A percentile compares a stretch with the other conserved stretches of the same genome.
Evolutionary conservation across 2,329 filamentous ascomycete species (phyloP).

Genomic region (Penicillium sp.): DNA sequence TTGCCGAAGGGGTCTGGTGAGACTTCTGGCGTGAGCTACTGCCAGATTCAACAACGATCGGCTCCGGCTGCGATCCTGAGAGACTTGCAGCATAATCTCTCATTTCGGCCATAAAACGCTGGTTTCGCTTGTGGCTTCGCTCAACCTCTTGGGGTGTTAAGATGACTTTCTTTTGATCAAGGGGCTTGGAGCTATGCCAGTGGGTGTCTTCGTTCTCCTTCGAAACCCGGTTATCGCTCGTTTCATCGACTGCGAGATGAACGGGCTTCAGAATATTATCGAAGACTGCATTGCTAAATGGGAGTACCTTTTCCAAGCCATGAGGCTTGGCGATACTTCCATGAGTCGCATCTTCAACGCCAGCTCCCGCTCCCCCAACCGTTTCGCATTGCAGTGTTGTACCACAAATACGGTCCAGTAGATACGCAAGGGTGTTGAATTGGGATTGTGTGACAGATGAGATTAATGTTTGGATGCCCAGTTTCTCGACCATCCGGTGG

Average conservation of each 20-base stretch:
- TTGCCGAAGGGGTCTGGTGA: neutral
- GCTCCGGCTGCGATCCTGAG: constrained; percentile 38
- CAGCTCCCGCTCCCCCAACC: neutral
- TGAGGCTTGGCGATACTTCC: neutral
- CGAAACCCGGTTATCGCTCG: constrained; percentile 9
- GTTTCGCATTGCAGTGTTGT: neutral
- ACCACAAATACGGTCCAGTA: constrained; percentile 5
- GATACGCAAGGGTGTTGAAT: constrained; percentile 12
- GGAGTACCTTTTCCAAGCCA: constrained; percentile 10
- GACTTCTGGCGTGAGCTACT: neutral
- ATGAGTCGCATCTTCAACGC: neutral
- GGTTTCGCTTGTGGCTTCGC: constrained; percentile 47
- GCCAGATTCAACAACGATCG: constrained; percentile 5
- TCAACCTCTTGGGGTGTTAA: constrained; percentile 9
- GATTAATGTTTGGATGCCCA: neutral
- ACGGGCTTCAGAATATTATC: constrained; percentile 28
- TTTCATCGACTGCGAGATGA: constrained; percentile 17
- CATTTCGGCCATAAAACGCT: constrained; percentile 67
- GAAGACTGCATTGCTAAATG: constrained; percentile 30
- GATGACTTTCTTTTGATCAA: constrained; percentile 24
- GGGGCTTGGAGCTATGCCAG: constrained; percentile 35
- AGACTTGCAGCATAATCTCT: constrained; percentile 67
- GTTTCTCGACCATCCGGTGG: constrained; percentile 7
- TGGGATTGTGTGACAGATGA: constrained; percentile 10
- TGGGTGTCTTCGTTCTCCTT: constrained; percentile 30